Conservation (phyloP, 2,329 filamentous ascomycete species). For the Penicillium expansum region DNA sequence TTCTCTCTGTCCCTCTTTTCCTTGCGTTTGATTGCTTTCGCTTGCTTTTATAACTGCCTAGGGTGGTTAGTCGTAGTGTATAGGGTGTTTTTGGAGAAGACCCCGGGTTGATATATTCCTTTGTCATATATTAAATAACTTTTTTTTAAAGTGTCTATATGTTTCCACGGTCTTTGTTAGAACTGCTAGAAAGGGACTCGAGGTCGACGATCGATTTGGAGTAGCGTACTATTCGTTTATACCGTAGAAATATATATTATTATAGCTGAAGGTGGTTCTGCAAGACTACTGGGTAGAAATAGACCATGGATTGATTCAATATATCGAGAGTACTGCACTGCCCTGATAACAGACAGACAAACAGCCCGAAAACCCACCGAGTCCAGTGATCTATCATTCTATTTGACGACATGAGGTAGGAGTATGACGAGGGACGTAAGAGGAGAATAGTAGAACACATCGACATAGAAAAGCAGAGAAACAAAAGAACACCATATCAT, state of each 20-base stretch:
- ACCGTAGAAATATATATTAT: not conserved
- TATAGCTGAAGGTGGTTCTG: not conserved
- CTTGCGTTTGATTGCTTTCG: not conserved
- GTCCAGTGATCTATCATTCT: constrained; percentile 17
- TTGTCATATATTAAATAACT: constrained; percentile 6
- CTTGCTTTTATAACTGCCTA: not conserved
- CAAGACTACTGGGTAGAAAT: not conserved
- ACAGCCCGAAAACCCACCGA: not conserved
- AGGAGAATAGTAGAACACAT: constrained; percentile 16
- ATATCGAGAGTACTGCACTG: not conserved
- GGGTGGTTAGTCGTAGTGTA: constrained; percentile 14
- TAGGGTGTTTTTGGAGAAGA: constrained; percentile 5
- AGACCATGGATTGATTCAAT: constrained; percentile 13
- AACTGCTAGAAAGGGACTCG: not conserved
- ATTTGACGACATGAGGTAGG: constrained; percentile 12
- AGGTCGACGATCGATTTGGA: not conserved
- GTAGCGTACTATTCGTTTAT: no score
- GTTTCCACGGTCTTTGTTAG: not conserved
- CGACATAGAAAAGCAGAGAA: constrained; percentile 11
- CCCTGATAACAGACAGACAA: not conserved
- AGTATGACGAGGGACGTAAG: constrained; percentile 9
- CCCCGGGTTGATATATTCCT: not conserved
- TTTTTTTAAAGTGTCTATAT: not conserved
- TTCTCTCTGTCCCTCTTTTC: not conserved
- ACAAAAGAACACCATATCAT: constrained; percentile 17